Conservation (phyloP, 1,284 basidiomycete species). For the Trametes versicolor region DNA sequence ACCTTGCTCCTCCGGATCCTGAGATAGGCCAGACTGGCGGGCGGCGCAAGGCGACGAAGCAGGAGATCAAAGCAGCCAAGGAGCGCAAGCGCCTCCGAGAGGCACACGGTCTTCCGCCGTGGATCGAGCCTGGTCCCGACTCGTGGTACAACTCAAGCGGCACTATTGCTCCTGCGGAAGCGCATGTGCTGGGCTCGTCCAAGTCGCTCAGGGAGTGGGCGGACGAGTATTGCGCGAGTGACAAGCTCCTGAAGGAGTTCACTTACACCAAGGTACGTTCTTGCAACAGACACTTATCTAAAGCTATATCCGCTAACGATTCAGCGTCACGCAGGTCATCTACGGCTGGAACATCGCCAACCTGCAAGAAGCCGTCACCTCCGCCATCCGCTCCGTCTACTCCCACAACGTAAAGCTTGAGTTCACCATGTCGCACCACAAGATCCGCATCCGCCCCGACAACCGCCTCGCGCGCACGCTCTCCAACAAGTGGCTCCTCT, state of each 20-base stretch:
- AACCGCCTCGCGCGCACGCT: conserved; percentile 68
- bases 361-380: conserved; percentile 60
- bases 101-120: conserved; percentile 43
- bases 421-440: conserved; percentile 54
- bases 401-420: conserved; percentile 59
- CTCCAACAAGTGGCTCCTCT: conserved; percentile 71
- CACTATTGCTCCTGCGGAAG: conserved; percentile 13
- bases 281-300: neutral
- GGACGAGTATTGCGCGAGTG: conserved; percentile 71
- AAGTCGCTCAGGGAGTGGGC: conserved; percentile 73
- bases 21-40: conserved; percentile 18
- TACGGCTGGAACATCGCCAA: conserved; percentile 77
- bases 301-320: neutral
- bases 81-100: conserved; percentile 34
- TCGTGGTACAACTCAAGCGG: conserved; percentile 17
- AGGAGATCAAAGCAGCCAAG: conserved; percentile 39
- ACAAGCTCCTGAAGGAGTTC: conserved; percentile 72
- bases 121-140: conserved; percentile 39
- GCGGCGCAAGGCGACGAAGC: conserved; percentile 35
- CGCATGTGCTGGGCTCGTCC: conserved; percentile 53
- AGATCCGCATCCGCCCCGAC: conserved; percentile 68
- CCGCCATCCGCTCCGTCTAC: conserved; percentile 61
- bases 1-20: conserved; percentile 18
- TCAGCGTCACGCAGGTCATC: conserved; percentile 51
- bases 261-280: conserved; percentile 61